Conservation (phyloP, 371 early-diverging fungal species). For the Mycotypha africana region DNA sequence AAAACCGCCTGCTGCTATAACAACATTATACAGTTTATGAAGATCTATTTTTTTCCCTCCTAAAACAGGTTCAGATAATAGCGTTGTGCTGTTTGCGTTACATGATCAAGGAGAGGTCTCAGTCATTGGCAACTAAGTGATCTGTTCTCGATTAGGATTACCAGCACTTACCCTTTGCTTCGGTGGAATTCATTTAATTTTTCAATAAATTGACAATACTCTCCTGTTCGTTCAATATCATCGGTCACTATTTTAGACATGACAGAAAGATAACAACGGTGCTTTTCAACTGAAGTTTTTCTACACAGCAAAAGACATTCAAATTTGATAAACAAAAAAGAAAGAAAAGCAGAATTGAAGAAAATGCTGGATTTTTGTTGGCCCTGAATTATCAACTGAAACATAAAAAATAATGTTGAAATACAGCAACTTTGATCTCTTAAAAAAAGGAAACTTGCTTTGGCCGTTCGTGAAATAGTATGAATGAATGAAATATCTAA, state of each 20-base stretch:
- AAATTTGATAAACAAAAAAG: no score
- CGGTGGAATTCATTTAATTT: conserved; percentile 65
- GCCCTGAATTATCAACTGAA: no score
- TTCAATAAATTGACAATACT: conserved; percentile 66
- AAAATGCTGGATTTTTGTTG: no score
- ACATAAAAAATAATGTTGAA: no score
- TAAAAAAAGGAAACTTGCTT: no score
- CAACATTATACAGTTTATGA: conserved; percentile 60
- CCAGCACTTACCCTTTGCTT: conserved; percentile 54
- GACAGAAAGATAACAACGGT: no score
- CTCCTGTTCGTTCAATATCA: conserved; percentile 65
- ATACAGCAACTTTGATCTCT: no score
- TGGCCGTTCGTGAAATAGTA: no score
- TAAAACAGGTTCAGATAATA: conserved; percentile 68
- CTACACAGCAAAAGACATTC: no score
- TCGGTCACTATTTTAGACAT: conserved; percentile 36
- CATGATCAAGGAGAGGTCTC: neutral
- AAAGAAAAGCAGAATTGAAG: no score
- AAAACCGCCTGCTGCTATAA: conserved; percentile 65
- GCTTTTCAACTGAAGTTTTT: no score
- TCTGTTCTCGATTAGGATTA: neutral
- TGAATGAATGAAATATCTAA: no score
- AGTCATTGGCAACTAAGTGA: neutral
- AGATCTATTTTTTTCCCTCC: conserved; percentile 74
- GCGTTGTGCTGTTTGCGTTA: conserved; percentile 39